phyloP scores from a whole-genome alignment of 78 protist species.

The Polysphondylium violaceum region DNA sequence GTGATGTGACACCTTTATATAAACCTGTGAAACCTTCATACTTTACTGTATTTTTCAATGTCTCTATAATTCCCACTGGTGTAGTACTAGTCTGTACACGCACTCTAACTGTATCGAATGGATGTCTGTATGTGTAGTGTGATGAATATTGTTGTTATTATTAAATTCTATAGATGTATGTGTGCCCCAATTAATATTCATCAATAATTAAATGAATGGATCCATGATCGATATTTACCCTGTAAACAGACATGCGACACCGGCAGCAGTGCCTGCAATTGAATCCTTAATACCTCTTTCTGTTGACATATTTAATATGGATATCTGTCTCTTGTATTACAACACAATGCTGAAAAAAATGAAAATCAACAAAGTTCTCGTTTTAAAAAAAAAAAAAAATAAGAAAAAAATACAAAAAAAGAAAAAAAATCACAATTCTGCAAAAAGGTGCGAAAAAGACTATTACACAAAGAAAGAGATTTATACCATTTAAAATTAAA shows the following conservation, averaged over 20 bases:
- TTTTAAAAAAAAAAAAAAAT: no score
- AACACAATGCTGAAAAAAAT: no score
- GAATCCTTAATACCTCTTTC: constrained; percentile 62
- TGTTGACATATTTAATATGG: constrained; percentile 9
- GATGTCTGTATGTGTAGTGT: constrained; percentile 3
- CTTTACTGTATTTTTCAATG: constrained; percentile 44
- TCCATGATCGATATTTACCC: constrained; percentile 17
- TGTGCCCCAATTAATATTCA: not conserved
- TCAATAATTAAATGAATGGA: not conserved
- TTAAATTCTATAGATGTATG: not conserved
- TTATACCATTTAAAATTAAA: no score
- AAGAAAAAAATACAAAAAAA: no score
- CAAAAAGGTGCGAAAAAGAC: no score
- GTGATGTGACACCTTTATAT: constrained; percentile 68
- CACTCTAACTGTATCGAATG: constrained; percentile 75
- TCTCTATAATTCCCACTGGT: constrained; percentile 43
- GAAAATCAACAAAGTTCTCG: no score
- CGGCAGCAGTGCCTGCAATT: constrained; percentile 61
- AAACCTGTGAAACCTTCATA: constrained; percentile 63
- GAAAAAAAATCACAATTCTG: no score
- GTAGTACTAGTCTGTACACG: constrained; percentile 55
- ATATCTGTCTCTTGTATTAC: no score
- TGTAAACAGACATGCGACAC: constrained; percentile 76
- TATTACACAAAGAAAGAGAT: no score
- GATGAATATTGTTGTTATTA: not conserved